Evolutionary conservation across 2,329 filamentous ascomycete genomes (phyloP).

Genomic region (Eurotiales sp.): DNA sequence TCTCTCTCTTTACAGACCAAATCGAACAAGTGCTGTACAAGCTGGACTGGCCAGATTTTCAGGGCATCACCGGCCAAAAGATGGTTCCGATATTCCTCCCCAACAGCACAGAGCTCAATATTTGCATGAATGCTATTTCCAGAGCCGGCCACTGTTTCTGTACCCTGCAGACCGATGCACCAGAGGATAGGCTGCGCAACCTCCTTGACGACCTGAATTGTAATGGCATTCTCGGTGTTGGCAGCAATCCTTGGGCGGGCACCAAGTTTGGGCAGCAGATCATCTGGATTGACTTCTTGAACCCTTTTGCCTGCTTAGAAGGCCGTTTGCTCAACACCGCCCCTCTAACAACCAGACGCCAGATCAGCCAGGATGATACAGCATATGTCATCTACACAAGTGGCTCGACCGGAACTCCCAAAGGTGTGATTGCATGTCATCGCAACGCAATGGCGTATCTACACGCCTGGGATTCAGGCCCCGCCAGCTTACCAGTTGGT

Average conservation of each 20-base stretch:
- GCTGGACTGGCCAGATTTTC: too few species aligned
- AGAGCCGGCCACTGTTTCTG: conserved; percentile 1
- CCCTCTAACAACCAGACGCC: background rate
- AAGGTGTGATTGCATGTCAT: conserved; percentile 32
- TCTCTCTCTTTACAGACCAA: too few species aligned
- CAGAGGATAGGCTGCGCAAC: background rate
- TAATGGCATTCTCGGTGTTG: too few species aligned
- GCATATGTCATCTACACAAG: conserved; percentile 26
- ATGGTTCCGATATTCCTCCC: too few species aligned
- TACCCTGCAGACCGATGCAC: conserved; percentile 2
- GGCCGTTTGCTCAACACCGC: background rate
- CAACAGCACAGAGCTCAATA: too few species aligned
- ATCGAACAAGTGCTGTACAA: too few species aligned
- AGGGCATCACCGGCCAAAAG: too few species aligned
- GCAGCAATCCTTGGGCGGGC: background rate
- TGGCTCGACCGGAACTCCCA: conserved; percentile 31
- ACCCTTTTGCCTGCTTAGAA: background rate
- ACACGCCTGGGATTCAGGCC: background rate
- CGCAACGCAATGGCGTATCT: conserved; percentile 1
- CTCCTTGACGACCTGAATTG: background rate
- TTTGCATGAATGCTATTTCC: background rate
- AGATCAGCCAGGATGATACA: background rate
- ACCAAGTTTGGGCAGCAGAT: background rate
- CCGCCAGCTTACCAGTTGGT: background rate
- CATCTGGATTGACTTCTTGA: conserved; percentile 1